Base-by-base conservation (phyloP, 169 alveolate genomes). In the Ichthyophthirius multifiliis region DNA sequence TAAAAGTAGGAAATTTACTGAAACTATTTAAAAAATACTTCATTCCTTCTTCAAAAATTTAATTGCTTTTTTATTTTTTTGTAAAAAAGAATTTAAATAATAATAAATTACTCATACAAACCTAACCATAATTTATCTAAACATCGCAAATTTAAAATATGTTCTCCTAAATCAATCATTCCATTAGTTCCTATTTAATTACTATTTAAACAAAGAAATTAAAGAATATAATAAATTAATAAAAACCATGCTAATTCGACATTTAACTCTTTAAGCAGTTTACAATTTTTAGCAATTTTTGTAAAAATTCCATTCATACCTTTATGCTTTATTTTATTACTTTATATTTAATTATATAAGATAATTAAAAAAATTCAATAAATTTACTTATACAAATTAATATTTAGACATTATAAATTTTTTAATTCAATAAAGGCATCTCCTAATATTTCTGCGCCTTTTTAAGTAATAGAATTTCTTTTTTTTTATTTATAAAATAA, bases 21-120 rank as follows among this genome's bases (percentile, higher is more conserved):
- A 55, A 55, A 23, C 71, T 55, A 7, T 55, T 55, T 55, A 55
- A 55, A 39, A 15, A 55, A 23, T 55, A 27, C 18, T 55, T 55
- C 71, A 55, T 55, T 10, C 71, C 71, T 27, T 55, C 71, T 10
- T 55, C 71, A 55, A 27, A 55, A 55, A 55, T 55, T 5, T 55
- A 18, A 27, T 55, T 55, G 16, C 71, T 55, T 55, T 18, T 3
- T 55, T 55, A 18, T 1, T 27, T 55, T 10, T 55, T 27, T 16
- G 1, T 48, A n/a, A 15, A 18, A 1, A 12, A 13, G 13, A 4
- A 20, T 27, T 55, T 27, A 3, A 47, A n/a, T 12, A 47, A 6
- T 1, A 1, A 1, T 6, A 48, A 4, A 55, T 27, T 55, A 55
- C 71, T 55, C 71, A 55, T 55, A 55, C 31, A 55, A 27, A 3